Evolutionary conservation across 768 basidiomycete species (phyloP).

Genomic region (Cystofilobasidium bisporidii): DNA sequence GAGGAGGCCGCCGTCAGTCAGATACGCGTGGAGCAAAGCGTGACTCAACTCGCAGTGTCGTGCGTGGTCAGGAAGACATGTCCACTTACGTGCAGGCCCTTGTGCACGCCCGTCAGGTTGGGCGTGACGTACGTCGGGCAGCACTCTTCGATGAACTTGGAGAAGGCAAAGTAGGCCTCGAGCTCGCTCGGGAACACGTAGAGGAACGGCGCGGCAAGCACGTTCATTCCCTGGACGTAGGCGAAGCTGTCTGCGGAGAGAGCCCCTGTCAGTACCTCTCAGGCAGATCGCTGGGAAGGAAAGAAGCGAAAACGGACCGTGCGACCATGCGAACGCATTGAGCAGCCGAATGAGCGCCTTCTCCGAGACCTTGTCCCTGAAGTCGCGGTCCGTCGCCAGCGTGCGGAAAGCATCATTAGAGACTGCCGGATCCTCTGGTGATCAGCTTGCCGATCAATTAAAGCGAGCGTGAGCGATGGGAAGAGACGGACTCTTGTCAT

Average conservation of each 20-base stretch:
- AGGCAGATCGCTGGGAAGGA: no score
- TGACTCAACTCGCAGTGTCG: not conserved
- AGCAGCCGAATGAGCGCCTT: conserved; percentile 93
- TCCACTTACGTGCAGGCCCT: conserved; percentile 71
- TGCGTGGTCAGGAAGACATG: not conserved
- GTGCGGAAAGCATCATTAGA: conserved; percentile 49
- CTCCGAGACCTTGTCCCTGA: conserved; percentile 92
- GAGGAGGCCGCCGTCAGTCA: not conserved
- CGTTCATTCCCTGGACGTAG: conserved; percentile 99
- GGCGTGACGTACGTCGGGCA: conserved; percentile 97
- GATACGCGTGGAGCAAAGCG: not conserved
- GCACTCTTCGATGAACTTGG: conserved; percentile 85
- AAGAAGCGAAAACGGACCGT: conserved; percentile 47
- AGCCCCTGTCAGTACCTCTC: no score
- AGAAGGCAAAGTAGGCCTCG: conserved; percentile 96
- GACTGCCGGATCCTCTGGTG: conserved; percentile 38
- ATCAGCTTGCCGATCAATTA: conserved; percentile 7
- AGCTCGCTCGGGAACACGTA: conserved; percentile 95
- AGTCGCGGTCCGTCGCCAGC: conserved; percentile 90
- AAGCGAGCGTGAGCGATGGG: not conserved
- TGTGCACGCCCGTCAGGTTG: conserved; percentile 88
- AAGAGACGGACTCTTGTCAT: conserved; percentile 38
- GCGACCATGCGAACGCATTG: conserved; percentile 97
- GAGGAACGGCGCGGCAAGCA: conserved; percentile 91
- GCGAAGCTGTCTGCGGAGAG: conserved; percentile 51